Conservation (phyloP, 2,329 filamentous ascomycete species). For the Colletotrichum lindemuthianum region DNA sequence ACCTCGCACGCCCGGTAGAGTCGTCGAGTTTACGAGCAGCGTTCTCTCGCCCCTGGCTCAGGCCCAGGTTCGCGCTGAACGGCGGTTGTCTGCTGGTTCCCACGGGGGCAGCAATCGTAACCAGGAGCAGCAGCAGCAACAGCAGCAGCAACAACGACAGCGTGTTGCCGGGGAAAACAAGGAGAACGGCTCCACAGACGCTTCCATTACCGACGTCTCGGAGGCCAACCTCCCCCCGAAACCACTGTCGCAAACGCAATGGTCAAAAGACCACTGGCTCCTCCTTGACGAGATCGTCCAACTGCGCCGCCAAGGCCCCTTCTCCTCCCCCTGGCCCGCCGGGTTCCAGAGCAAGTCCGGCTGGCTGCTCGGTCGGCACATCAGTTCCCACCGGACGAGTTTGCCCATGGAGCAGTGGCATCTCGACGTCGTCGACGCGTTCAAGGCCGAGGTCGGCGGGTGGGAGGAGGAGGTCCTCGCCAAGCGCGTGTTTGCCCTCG, state of each 20-base stretch:
- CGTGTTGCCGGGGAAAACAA: conserved; percentile 41
- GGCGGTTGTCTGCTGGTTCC: conserved; percentile 19
- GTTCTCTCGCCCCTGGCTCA: conserved; percentile 58
- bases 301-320: conserved; percentile 55
- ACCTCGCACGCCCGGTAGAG: conserved; percentile 65
- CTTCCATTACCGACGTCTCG: conserved; percentile 31
- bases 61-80: conserved; percentile 40
- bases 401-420: conserved; percentile 66
- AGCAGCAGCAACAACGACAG: conserved; percentile 14
- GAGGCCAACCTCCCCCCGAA: not conserved
- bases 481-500: conserved; percentile 63
- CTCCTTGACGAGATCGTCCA: conserved; percentile 62
- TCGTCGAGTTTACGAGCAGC: conserved; percentile 67
- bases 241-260: conserved; percentile 53
- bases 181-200: conserved; percentile 44
- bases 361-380: conserved; percentile 58
- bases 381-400: conserved; percentile 56
- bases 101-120: conserved; percentile 6
- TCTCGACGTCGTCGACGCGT: conserved; percentile 66
- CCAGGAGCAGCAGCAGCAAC: conserved; percentile 23
- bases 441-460: conserved; percentile 55
- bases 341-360: conserved; percentile 43
- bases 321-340: conserved; percentile 46
- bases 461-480: conserved; percentile 62
- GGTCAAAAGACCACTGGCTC: conserved; percentile 64